Conservation (phyloP, 371 early-diverging fungal genomes). For the Capniomyces stellatus region DNA sequence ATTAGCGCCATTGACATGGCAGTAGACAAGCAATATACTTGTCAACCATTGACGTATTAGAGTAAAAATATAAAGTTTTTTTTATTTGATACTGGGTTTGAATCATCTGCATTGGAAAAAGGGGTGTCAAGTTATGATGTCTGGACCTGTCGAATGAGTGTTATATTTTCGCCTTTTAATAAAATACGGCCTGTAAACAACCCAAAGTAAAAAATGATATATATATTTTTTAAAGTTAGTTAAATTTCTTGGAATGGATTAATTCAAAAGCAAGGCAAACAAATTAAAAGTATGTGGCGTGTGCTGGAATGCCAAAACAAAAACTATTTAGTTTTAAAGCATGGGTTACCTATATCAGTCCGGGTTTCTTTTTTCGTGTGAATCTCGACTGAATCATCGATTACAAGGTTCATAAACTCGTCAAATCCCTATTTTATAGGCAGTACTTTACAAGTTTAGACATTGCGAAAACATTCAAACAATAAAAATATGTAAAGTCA, state of each 20-base stretch:
- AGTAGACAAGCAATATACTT: no score
- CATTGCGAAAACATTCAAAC: no score
- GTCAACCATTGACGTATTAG: no score
- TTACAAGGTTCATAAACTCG: slow-evolving; percentile 90
- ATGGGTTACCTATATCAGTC: slow-evolving; percentile 40
- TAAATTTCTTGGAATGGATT: background rate
- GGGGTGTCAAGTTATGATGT: background rate
- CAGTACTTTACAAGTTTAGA: no score
- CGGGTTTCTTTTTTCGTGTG: slow-evolving; percentile 54
- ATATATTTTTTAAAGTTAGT: background rate
- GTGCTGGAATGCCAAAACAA: background rate
- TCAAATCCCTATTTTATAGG: slow-evolving; percentile 65
- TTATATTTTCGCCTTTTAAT: slow-evolving; percentile 83
- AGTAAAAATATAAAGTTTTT: no score
- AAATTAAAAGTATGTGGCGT: no score
- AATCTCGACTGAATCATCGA: slow-evolving; percentile 78
- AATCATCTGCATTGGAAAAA: no score
- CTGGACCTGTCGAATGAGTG: slow-evolving; percentile 30
- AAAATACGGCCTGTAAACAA: slow-evolving; percentile 34
- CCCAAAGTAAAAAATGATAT: no score
- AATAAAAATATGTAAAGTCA: no score
- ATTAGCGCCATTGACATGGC: no score
- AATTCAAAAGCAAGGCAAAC: background rate
- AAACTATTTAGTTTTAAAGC: no score
- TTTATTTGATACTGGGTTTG: no score